Base-by-base conservation (phyloP, 2,329 filamentous ascomycete genomes). In the Fusarium phyllophilum region DNA sequence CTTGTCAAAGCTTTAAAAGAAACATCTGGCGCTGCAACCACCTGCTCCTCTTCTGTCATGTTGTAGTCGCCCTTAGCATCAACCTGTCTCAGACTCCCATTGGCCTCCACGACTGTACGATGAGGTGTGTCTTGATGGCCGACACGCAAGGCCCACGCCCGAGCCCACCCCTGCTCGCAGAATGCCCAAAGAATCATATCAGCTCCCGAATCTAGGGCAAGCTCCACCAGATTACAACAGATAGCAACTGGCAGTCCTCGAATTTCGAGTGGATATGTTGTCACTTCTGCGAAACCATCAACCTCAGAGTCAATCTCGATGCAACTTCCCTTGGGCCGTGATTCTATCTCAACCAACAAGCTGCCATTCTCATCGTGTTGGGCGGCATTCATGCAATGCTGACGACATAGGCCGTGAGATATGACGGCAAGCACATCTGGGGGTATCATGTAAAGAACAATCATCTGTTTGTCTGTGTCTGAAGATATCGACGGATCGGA, bases 371-470 rank as follows among this genome's bases (percentile, higher is more conserved):
- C 67, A 22, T 66, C 66, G 22, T 63, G 64, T 10, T 58, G 46
- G 38, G 57, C 45, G 38, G 36, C 38, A 29, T 64, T 41, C 39
- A 52, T 59, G 26, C 38, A 57, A 34, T 54, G 38, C 31, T 65
- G 66, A 60, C 68, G 46, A 31, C 68, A 61, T 33, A 65, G 56
- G 26, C 64, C 58, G 14, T 61, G 73, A 31, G 75, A 73, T 48
- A 81, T 79, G 24, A 83, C 78, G 38, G 83, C 82, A 68, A 90
- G 88, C 5, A 87, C 79, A 78, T 92, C 90, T 1, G 85, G 79
- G 0, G 91, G 90, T 4, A 93, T 82, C 2, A 86, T 90, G 78
- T 91, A 93, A 5, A 92, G 82, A 59, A 90, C 85, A 33, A 93
- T 73, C 45, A 82, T 77, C 72, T 86, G 84, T 51, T 36, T 79